phyloP scores from a whole-genome alignment of 2,329 filamentous ascomycete genomes.

The Mollisia scopiformis region DNA sequence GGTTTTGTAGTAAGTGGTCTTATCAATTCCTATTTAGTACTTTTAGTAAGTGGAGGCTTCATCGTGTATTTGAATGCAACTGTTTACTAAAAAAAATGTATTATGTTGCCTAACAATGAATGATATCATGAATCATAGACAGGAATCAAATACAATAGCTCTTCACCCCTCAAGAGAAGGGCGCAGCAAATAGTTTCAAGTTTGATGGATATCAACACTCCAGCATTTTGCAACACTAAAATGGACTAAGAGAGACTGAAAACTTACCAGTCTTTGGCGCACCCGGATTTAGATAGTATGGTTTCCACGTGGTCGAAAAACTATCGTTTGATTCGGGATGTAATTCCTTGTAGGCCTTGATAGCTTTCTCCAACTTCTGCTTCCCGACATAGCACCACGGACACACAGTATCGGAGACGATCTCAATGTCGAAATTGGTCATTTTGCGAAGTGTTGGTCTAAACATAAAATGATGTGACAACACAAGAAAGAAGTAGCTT shows the following conservation, averaged over 20 bases:
- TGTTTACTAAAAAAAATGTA: too few species aligned
- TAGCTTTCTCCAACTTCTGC: slow-evolving; percentile 73
- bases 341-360: slow-evolving; percentile 64
- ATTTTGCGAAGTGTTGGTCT: slow-evolving; percentile 47
- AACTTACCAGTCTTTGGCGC: slow-evolving; percentile 53
- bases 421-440: slow-evolving; percentile 76
- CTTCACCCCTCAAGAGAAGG: too few species aligned
- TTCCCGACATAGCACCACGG: slow-evolving; percentile 81
- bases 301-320: slow-evolving; percentile 74
- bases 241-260: too few species aligned
- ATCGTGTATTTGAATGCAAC: slow-evolving; percentile 18
- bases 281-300: slow-evolving; percentile 79
- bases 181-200: too few species aligned
- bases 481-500: not conserved
- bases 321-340: slow-evolving; percentile 66
- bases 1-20: slow-evolving; percentile 58
- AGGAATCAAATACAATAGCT: too few species aligned
- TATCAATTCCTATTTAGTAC: slow-evolving; percentile 47
- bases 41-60: not conserved
- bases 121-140: too few species aligned
- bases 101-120: too few species aligned
- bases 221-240: too few species aligned
- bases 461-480: slow-evolving; percentile 10
- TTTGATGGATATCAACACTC: too few species aligned
- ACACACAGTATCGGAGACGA: slow-evolving; percentile 83